Evolutionary conservation across 345 rosid genomes (phyloP), one percentile per base, ranked within the genome.

Genomic region (Draba incana): DNA sequence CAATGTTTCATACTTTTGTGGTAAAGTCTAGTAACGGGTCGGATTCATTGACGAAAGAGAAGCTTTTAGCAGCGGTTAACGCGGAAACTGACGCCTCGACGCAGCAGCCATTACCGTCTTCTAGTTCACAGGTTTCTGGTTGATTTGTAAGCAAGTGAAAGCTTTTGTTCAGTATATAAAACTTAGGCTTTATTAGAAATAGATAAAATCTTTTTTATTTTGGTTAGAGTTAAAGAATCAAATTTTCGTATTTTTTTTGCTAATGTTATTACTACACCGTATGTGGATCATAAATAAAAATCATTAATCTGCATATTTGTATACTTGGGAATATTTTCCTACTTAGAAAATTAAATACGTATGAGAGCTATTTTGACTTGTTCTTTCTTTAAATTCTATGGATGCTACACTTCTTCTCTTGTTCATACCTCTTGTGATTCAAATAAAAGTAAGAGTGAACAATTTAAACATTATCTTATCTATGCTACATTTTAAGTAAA

Each of bases 1-100:
- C 85, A 0, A 77, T 89, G 71, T 79, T 77, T 38, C 99, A 94
- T 64, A 85, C 88, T 13, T 94, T 91, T 71, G 89, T 91, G 63
- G 53, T 94, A 4, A 91, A 91, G 75, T 78, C 95, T 47, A 85
- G 38, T 49, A 66, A 81, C 42, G 88, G 83, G 50, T 78, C 88
- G 0, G 92, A 89, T 70, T 87, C 86, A 76, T 75, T 94, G 63
- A 88, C 92, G 8, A 94, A 81, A 83, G 99, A 94, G 75, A 88
- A 86, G 79, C 70, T 94, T 69, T 78, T 85, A 69, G 96, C 92
- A 2, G 88, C 84, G 8, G 80, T 84, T 70, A 63, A 84, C 46
- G 76, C 66, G 0, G 86, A 84, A 62, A 75, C 81, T 20, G 20
- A 20, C 6, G 81, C 68, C 77, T 71, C 85, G 13, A 68, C 62